phyloP scores from a whole-genome alignment of 2,329 filamentous ascomycete species.

The Aureobasidium sp. region DNA sequence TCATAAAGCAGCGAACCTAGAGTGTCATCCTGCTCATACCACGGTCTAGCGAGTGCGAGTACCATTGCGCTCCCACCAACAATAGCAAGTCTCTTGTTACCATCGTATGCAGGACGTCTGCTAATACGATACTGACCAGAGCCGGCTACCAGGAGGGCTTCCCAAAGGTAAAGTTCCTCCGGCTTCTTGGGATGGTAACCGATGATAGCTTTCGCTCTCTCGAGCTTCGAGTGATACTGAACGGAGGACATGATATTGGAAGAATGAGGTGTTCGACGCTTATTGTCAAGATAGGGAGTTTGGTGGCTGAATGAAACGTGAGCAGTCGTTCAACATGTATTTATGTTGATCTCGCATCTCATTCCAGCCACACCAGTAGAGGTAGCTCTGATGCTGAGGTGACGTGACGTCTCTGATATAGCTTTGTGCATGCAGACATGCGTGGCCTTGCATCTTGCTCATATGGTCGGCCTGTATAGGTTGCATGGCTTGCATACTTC shows the following conservation, averaged over 20 bases:
- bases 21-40: background rate
- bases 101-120: background rate
- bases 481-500: background rate
- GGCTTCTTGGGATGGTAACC: background rate
- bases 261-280: background rate
- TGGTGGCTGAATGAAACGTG: background rate
- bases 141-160: conserved; percentile 5
- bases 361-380: background rate
- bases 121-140: background rate
- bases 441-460: background rate
- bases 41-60: background rate
- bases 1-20: background rate
- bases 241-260: background rate
- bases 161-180: background rate
- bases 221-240: background rate
- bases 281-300: background rate
- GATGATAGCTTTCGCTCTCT: background rate
- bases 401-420: background rate
- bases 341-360: background rate
- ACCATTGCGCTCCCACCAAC: background rate
- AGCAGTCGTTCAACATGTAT: background rate
- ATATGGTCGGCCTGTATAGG: background rate
- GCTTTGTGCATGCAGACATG: background rate
- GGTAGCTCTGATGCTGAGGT: background rate
- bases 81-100: conserved; percentile 5